Base-by-base conservation (phyloP, 441 rosid species). In the Biscutella laevigata region DNA sequence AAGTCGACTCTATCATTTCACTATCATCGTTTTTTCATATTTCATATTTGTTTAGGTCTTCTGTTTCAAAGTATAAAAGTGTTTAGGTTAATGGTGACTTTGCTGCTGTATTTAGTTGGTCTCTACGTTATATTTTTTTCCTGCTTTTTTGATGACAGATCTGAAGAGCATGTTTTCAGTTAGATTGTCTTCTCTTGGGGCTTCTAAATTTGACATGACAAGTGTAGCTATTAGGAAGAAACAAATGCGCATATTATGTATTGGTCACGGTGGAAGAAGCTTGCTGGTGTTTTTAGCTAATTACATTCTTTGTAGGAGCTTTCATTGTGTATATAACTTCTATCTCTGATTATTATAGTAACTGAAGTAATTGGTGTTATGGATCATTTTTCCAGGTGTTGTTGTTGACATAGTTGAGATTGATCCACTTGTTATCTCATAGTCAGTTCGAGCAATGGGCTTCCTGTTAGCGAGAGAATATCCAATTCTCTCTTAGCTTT, bases 221-320 rank as follows among this genome's bases (percentile, higher is more conserved):
- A 74, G 66, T 68, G 90, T 78, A 43, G 72, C 70, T 22, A 38
- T 20, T 42, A 91, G 95, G 43, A 70, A 71, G 70, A 77, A 60
- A 67, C 62, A 43, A 24, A 78, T 91, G 88, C 79, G 64, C 12
- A 67, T 91, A 52, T 63, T 91, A 62, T 87, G 95, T 61, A 66
- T 91, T 15, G 98, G 96, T 52, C 95, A 91, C 54, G 98, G 98
- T 41, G 95, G 95, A 29, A 95, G 98, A 59, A 88, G 86, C 67
- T 72, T 91, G 57, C 94, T 94, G 0, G 70, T 91, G 66, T 91
- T 85, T 66, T 47, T 91, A 77, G 94, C 96, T 52, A 80, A 67
- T 47, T 74, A 81, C 70, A 74, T 91, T 68, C 90, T 64, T 74
- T 95, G 96, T 87, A 24, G 1, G 43, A n/a, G 15, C 38, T 21